Conservation (phyloP, 1,284 basidiomycete species). For the Xanthoconium separans region DNA sequence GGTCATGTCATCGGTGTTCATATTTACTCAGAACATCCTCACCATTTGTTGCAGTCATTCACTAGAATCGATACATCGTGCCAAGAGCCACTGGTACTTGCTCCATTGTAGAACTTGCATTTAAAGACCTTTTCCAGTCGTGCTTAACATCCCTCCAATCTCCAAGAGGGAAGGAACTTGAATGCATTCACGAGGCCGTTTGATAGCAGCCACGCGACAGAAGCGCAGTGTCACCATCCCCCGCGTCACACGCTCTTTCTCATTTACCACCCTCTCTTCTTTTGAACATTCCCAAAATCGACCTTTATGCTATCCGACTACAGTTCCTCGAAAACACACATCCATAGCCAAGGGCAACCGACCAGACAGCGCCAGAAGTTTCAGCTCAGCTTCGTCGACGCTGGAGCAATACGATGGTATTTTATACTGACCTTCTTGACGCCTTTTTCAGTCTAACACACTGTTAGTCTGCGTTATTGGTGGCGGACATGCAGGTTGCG, state of each 20-base stretch:
- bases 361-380: not conserved
- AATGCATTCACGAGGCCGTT: conserved; percentile 13
- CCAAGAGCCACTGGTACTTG: not conserved
- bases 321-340: not conserved
- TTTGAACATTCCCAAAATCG: not conserved
- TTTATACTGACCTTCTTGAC: not conserved
- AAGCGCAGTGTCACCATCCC: not conserved
- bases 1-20: conserved; percentile 22
- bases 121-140: not conserved
- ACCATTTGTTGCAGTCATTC: too few species aligned
- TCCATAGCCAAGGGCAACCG: not conserved
- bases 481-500: conserved; percentile 91
- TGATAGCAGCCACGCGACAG: conserved; percentile 6
- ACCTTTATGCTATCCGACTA: not conserved
- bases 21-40: too few species aligned
- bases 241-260: not conserved
- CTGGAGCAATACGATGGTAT: conserved; percentile 25
- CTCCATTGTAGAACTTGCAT: too few species aligned
- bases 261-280: not conserved
- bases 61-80: too few species aligned
- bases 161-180: not conserved
- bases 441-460: not conserved
- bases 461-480: conserved; percentile 78
- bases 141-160: not conserved
- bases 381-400: not conserved